Evolutionary conservation across 306 rosid genomes (phyloP).

Genomic region (Pachyrhizus erosus): DNA sequence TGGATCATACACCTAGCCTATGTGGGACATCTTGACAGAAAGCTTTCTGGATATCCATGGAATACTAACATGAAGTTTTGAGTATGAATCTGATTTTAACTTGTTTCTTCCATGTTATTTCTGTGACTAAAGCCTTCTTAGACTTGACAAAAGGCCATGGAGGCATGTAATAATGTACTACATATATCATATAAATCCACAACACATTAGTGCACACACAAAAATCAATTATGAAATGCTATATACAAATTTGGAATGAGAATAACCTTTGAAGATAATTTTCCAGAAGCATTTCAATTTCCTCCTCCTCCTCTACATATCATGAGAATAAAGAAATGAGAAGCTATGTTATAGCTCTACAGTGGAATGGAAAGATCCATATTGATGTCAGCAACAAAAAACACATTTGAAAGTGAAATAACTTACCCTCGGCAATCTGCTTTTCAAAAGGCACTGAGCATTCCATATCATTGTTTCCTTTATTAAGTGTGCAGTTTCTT

Average conservation of each 20-base stretch:
- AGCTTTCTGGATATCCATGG: constrained; percentile 19
- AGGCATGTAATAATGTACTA: not conserved
- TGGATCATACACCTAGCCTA: not conserved
- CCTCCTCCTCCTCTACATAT: constrained; percentile 95
- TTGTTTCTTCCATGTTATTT: constrained; percentile 12
- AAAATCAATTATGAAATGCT: constrained; percentile 30
- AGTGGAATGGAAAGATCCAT: constrained; percentile 25
- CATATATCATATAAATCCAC: constrained; percentile 35
- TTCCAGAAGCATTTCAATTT: constrained; percentile 99
- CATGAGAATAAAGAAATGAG: constrained; percentile 42
- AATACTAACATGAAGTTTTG: not conserved
- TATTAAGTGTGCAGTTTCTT: constrained; percentile 74
- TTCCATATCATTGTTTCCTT: constrained; percentile 64
- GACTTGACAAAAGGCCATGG: constrained; percentile 25
- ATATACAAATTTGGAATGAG: constrained; percentile 38
- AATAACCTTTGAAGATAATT: constrained; percentile 95
- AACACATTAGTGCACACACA: not conserved
- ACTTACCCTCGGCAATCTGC: constrained; percentile 90
- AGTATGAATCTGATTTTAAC: constrained; percentile 20
- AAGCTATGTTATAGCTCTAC: not conserved
- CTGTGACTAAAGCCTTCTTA: constrained; percentile 15
- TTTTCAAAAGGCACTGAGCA: constrained; percentile 79
- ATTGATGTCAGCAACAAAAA: constrained; percentile 30
- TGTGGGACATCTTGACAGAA: not conserved
- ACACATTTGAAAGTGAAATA: not conserved